A percentile compares a stretch with the other conserved stretches of the same genome.
Evolutionary conservation across 768 basidiomycete genomes (phyloP).

Genomic region (Neoboletus subvelutipes): DNA sequence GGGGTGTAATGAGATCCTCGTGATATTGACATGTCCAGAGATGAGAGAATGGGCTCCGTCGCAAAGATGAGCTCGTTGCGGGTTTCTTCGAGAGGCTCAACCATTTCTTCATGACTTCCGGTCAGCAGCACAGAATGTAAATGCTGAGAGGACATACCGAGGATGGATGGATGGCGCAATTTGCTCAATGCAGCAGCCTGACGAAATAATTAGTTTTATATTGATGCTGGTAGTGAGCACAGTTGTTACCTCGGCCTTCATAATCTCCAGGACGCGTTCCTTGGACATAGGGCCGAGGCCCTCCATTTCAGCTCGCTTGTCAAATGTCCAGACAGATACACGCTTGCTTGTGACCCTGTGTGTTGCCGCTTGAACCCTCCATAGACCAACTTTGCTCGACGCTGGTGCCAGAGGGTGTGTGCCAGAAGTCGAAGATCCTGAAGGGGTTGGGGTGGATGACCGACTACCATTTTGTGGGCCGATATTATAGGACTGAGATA

Average conservation of each 20-base stretch:
- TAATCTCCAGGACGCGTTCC: conserved; percentile 76
- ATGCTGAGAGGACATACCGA: conserved; percentile 50
- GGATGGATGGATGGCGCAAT: conserved; percentile 88
- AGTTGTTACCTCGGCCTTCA: conserved; percentile 82
- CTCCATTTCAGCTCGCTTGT: conserved; percentile 81
- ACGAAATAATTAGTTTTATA: conserved; percentile 7
- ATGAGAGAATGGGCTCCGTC: conserved; percentile 85
- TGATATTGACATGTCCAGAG: conserved; percentile 74
- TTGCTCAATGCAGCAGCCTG: conserved; percentile 83
- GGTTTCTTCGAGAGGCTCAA: conserved; percentile 94
- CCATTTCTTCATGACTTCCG: conserved; percentile 67
- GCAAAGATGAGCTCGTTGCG: conserved; percentile 88
- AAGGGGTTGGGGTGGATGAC: conserved; percentile 37
- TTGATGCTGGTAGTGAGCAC: not conserved
- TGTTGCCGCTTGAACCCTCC: conserved; percentile 83
- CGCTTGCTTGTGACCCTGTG: conserved; percentile 90
- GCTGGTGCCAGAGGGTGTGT: conserved; percentile 45
- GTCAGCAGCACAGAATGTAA: conserved; percentile 5
- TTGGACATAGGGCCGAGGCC: conserved; percentile 58
- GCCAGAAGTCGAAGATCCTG: conserved; percentile 29
- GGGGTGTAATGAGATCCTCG: conserved; percentile 55
- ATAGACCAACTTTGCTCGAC: conserved; percentile 67
- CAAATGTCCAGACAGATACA: conserved; percentile 90
- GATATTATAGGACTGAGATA: conserved; percentile 78
- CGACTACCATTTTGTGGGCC: conserved; percentile 40